These are phyloP conservation scores for Microcos paniculata DNA, from an alignment of 345 rosid genomes.

Conservation along the genomic window DNA sequence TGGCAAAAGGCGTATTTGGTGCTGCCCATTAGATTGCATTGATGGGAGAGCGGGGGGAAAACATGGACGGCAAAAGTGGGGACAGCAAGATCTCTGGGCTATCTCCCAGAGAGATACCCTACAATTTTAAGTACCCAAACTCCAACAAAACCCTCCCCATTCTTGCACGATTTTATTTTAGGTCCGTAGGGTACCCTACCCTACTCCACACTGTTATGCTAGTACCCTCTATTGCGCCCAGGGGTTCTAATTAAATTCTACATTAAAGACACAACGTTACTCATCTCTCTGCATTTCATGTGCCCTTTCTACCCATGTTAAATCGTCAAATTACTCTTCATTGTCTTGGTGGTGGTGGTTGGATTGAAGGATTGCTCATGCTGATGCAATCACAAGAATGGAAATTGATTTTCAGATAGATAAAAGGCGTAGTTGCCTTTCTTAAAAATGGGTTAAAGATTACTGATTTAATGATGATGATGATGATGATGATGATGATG, in stretches of 20 bases:
- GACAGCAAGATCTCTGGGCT: background rate
- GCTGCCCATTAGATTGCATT: background rate
- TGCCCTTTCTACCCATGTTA: background rate
- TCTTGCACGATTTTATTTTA: background rate
- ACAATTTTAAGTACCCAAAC: background rate
- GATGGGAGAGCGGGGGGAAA: background rate
- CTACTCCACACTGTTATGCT: background rate
- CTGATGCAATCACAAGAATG: background rate
- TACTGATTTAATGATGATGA: no score
- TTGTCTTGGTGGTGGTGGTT: no score
- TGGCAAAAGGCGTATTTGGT: background rate
- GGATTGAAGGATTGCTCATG: background rate
- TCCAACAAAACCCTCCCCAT: background rate
- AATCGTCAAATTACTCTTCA: background rate
- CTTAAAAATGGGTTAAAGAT: no score
- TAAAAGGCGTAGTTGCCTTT: background rate
- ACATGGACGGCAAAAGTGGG: background rate
- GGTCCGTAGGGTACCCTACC: background rate
- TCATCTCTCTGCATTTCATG: background rate
- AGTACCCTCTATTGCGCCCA: background rate
- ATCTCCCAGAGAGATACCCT: background rate
- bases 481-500: background rate
- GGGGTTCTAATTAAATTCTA: background rate
- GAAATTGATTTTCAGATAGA: no score
- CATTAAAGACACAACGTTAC: no score